phyloP scores from a whole-genome alignment of 768 basidiomycete genomes.

The Suillus subaureus region DNA sequence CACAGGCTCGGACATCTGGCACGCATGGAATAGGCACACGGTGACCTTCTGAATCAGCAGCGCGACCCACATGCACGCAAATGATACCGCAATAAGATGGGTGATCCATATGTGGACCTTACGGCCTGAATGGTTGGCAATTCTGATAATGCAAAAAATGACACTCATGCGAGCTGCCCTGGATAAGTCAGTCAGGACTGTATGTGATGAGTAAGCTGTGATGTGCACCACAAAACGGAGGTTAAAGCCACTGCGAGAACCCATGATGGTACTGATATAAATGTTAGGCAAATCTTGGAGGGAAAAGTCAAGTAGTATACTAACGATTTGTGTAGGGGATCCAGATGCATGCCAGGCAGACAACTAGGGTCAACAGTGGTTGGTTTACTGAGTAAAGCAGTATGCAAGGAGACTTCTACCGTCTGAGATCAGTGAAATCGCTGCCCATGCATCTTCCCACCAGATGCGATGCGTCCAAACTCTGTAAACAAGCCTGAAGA shows the following conservation, averaged over 20 bases:
- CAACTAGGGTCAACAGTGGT: neutral
- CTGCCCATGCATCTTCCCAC: conserved; percentile 30
- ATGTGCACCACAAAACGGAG: conserved; percentile 22
- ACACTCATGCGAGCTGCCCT: conserved; percentile 31
- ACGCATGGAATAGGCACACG: conserved; percentile 12
- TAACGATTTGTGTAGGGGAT: conserved; percentile 13
- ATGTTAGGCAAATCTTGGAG: conserved; percentile 4
- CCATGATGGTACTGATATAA: conserved; percentile 16
- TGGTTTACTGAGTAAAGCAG: neutral
- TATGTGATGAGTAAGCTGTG: too few relatives aligned
- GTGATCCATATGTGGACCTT: conserved; percentile 11
- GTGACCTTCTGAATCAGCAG: conserved; percentile 15
- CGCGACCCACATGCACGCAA: conserved; percentile 16
- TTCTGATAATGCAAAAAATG: conserved; percentile 24
- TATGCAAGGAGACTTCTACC: neutral
- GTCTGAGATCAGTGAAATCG: conserved; percentile 19
- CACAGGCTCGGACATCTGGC: conserved; percentile 10
- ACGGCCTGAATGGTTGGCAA: conserved; percentile 18
- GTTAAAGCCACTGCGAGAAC: conserved; percentile 17
- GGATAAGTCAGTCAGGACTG: neutral
- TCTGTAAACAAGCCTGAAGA: conserved; percentile 27
- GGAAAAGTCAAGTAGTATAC: neutral
- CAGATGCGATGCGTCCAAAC: conserved; percentile 22
- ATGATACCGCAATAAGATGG: conserved; percentile 17
- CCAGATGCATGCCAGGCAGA: conserved; percentile 16